These are phyloP conservation scores for Beauveria sp. DNA, from an alignment of 2,329 filamentous ascomycete genomes.

Conservation along the genomic window DNA sequence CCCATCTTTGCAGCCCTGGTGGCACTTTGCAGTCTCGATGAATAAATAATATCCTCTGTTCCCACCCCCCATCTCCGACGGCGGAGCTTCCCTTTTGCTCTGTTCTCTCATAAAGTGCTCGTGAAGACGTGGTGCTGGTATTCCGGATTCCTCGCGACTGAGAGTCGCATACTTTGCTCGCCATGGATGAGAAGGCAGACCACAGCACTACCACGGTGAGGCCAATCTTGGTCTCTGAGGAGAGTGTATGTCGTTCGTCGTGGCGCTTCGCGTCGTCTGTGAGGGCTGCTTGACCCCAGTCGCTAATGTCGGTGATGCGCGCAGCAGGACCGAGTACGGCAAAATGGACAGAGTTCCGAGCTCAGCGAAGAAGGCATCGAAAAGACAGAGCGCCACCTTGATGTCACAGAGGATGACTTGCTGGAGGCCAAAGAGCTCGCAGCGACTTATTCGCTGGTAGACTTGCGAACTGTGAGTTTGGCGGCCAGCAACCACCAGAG, in stretches of 20 bases:
- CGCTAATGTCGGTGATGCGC: background rate
- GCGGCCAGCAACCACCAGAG: background rate
- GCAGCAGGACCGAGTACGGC: background rate
- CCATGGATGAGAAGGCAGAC: background rate
- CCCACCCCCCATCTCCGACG: no score
- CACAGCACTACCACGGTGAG: background rate
- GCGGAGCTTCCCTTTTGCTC: no score
- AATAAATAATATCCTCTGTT: no score
- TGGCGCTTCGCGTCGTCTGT: background rate
- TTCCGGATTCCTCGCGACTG: background rate
- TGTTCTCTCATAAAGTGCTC: background rate
- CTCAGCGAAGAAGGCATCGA: background rate
- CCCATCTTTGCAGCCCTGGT: no score
- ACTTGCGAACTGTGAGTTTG: slow-evolving; percentile 23
- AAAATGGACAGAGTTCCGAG: background rate
- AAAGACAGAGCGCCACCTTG: slow-evolving; percentile 17
- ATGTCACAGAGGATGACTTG: slow-evolving; percentile 36
- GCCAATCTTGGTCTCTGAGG: background rate
- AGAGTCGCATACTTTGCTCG: background rate
- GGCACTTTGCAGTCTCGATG: no score
- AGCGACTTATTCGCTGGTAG: slow-evolving; percentile 25
- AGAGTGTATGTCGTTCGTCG: background rate
- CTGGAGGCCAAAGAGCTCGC: slow-evolving; percentile 34
- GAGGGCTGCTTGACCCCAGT: background rate
- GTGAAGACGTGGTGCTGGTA: background rate